Evolutionary conservation across 148 eudicot species (phyloP), one percentile per base, ranked within the genome.

Genomic region (Fagopyrum homotropicum): DNA sequence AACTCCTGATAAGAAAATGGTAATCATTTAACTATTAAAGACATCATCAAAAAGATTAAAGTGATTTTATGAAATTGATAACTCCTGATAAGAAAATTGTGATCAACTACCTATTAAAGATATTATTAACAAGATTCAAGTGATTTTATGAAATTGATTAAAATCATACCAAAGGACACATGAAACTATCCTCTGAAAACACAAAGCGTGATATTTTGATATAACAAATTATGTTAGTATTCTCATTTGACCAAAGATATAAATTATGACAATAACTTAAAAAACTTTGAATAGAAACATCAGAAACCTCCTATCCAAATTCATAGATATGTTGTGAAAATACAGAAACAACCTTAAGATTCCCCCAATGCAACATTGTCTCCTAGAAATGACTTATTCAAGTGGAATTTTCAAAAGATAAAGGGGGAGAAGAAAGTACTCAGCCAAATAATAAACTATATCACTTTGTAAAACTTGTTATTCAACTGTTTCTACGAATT

Each of bases 1-100:
- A 95, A 95, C 66, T 92, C 98, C 98, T 95, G 92, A 76, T 73
- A 12, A 80, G 71, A 83, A 35, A 22, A 76, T 66, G 35, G 19
- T 40, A 66, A 63, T n/a, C 47, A 66, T 66, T 66, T 66, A 40
- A 26, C 5, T 12, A 59, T 22, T 22, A 2, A 29, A 63, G 69
- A 63, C 26, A 30, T 29, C 7, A 63, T 60, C 7, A 26, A 22
- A 7, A 60, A 60, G 66, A 22, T 19, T 4, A 63, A 10, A 63
- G 30, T 43, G 16, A 29, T 29, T 63, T 63, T 29, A 63, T 43
- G 44, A 63, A 63, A 30, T 35, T 35, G 40, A 35, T 22, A 22
- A 22, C 26, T 26, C 61, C 61, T 26, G 26, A 56, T 5, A 56
- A 56, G 29, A 22, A 56, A 56, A 60, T 10, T 22, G 43, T 22